Evolutionary conservation across 805 yeast genomes (phyloP).

Genomic region (Candida boleticola): DNA sequence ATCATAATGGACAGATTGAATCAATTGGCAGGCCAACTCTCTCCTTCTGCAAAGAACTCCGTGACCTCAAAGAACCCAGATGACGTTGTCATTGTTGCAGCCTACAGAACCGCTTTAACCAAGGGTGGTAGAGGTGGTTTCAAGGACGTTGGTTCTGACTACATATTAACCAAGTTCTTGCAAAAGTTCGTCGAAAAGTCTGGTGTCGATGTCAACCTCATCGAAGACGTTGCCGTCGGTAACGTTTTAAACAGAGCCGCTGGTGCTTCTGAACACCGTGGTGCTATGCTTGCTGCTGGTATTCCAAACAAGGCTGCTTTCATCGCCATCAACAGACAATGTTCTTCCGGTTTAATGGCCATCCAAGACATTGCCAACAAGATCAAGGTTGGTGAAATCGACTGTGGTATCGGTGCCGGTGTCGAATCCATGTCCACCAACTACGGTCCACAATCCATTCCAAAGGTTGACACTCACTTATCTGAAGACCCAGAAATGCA

Average conservation of each 20-base stretch:
- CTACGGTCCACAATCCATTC: conserved; percentile 78
- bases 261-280: conserved; percentile 93
- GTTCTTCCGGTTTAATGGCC: conserved; percentile 92
- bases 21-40: conserved; percentile 44
- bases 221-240: conserved; percentile 87
- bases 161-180: conserved; percentile 64
- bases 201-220: conserved; percentile 46
- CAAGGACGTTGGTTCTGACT: conserved; percentile 81
- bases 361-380: conserved; percentile 87
- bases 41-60: conserved; percentile 39
- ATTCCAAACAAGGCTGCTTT: conserved; percentile 79
- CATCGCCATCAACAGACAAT: conserved; percentile 85
- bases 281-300: conserved; percentile 89
- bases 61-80: conserved; percentile 63
- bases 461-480: conserved; percentile 39
- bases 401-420: conserved; percentile 88
- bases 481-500: conserved; percentile 37
- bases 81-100: conserved; percentile 88
- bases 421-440: conserved; percentile 92
- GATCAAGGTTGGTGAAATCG: conserved; percentile 84
- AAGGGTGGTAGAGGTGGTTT: conserved; percentile 86
- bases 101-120: conserved; percentile 87
- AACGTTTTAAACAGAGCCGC: conserved; percentile 91
- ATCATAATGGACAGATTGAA: conserved; percentile 44
- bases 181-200: conserved; percentile 57